phyloP scores from a whole-genome alignment of 257 asterid species.

The Gentiana straminea region DNA sequence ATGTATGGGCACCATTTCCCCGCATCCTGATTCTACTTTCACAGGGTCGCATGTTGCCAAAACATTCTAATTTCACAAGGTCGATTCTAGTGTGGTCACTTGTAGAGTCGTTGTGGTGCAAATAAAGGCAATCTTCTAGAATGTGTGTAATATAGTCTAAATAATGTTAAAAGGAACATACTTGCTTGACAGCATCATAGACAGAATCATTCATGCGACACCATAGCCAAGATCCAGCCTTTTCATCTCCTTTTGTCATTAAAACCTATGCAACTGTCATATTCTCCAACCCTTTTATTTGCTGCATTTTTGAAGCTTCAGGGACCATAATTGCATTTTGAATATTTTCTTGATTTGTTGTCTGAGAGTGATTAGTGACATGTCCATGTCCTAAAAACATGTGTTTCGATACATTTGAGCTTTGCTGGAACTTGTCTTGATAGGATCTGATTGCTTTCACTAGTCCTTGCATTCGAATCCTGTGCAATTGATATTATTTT shows the following conservation, averaged over 20 bases:
- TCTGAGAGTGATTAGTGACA: constrained; percentile 13
- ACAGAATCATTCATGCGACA: constrained; percentile 49
- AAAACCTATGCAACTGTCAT: constrained; percentile 53
- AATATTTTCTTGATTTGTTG: constrained; percentile 5
- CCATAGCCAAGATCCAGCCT: constrained; percentile 56
- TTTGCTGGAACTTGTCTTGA: constrained; percentile 17
- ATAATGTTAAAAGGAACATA: constrained; percentile 14
- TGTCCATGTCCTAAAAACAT: constrained; percentile 12
- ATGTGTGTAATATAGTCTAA: too few species aligned
- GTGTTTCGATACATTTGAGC: constrained; percentile 10
- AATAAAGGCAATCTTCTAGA: too few species aligned
- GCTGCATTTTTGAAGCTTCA: constrained; percentile 20
- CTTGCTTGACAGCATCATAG: constrained; percentile 62
- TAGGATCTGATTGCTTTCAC: constrained; percentile 28
- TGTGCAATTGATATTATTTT: neutral
- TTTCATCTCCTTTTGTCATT: constrained; percentile 47
- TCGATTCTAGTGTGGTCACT: too few species aligned
- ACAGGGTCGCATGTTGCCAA: too few species aligned
- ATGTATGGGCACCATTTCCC: too few species aligned
- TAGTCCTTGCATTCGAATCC: constrained; percentile 41
- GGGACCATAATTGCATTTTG: constrained; percentile 11
- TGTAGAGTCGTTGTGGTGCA: too few species aligned
- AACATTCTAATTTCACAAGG: too few species aligned
- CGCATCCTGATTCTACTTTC: too few species aligned
- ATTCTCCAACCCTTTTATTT: constrained; percentile 46